Base-by-base conservation (phyloP, 768 basidiomycete species). In the Lactarius pseudohatsudake region DNA sequence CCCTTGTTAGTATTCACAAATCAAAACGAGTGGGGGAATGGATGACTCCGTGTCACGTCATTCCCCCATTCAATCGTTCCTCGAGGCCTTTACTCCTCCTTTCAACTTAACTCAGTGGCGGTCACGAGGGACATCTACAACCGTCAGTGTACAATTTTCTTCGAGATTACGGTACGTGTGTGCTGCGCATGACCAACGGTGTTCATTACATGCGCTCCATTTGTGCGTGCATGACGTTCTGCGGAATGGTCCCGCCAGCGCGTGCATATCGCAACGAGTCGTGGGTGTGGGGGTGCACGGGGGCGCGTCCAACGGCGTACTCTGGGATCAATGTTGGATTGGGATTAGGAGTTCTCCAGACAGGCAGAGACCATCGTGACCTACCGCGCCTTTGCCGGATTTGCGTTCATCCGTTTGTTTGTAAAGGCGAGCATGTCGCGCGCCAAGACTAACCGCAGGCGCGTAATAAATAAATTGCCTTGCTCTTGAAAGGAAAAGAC, bases 161-260 rank as follows among this genome's bases (percentile, higher is more conserved):
- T 15, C 26, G 6, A 26, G 2, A 53, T 53, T 15, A 53, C 22
- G 50, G 50, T 53, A 53, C 47, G 47, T 50, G 22, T 26, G 45
- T 10, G 45, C 45, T 50, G 47, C 47, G 47, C 47, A 50, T 50
- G 50, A 53, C 15, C 50, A 53, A 53, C 50, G 50, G 50, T 53
- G 22, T 53, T 53, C 50, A 53, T 53, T 53, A 26, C 22, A 26
- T 28, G 26, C 26, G n/a, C 50, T 53, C 50, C 50, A 53, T 53
- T 26, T 16, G 15, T 53, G 50, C 50, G 26, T 50, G 50, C 22
- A 15, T 53, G 50, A 50, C 50, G 50, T 53, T 53, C 50, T 26
- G 50, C n/a, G 22, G 50, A 53, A 53, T 53, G 26, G 50, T 7
- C 11, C 47, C 13, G 11, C 50, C 50, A 15, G 47, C 22, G 47